Evolutionary conservation across 192 early-diverging fungal species (phyloP).

Genomic region (Coemansia sp.): DNA sequence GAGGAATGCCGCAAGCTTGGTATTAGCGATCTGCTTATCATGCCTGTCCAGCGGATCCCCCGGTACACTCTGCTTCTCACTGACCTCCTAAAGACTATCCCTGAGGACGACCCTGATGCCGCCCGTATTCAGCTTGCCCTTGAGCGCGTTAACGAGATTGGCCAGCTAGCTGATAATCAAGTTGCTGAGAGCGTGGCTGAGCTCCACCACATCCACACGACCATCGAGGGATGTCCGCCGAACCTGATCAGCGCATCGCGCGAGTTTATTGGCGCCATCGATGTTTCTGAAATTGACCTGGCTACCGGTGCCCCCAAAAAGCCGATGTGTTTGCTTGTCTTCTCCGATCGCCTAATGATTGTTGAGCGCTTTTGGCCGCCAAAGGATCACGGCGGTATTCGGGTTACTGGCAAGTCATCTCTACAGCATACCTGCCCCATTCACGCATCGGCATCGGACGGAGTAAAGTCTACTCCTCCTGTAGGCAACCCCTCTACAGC

Average conservation of each 20-base stretch:
- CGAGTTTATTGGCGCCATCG: constrained; percentile 51
- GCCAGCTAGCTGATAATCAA: constrained; percentile 55
- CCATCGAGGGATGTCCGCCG: constrained; percentile 53
- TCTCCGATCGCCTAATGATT: constrained; percentile 54
- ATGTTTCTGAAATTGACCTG: constrained; percentile 50
- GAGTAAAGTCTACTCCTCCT: background rate
- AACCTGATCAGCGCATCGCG: constrained; percentile 59
- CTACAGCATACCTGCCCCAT: constrained; percentile 16
- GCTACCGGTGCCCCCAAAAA: constrained; percentile 44
- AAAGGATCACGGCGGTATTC: constrained; percentile 40
- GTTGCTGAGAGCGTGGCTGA: constrained; percentile 49
- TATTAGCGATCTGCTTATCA: constrained; percentile 71
- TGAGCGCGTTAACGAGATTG: constrained; percentile 54
- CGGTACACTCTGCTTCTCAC: constrained; percentile 72
- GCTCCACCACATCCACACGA: constrained; percentile 53
- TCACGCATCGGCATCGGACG: constrained; percentile 12
- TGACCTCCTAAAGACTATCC: constrained; percentile 45
- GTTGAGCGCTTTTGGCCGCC: constrained; percentile 55
- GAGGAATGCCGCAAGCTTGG: constrained; percentile 62
- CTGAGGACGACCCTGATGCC: constrained; percentile 42
- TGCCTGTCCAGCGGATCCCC: constrained; percentile 77
- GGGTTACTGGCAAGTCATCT: constrained; percentile 31
- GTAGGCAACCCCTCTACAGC: background rate
- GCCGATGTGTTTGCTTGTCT: constrained; percentile 50
- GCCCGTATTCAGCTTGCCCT: constrained; percentile 44